These are phyloP conservation scores for Fraxinus quadrangulata DNA, from an alignment of 257 asterid species.

Conservation along the genomic window DNA sequence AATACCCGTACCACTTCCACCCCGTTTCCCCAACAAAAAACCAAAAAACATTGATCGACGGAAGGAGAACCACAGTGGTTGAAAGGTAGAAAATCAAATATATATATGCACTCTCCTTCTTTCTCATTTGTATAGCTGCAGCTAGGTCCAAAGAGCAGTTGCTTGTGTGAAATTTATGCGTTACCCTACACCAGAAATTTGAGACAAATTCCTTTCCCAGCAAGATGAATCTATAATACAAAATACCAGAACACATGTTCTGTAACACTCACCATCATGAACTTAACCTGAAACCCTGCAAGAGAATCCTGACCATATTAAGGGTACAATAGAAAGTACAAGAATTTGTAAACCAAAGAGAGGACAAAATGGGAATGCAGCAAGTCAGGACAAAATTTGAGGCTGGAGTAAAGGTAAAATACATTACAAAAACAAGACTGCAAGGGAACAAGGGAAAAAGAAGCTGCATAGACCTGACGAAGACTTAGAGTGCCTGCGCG, in stretches of 20 bases:
- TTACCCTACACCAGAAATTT: not conserved
- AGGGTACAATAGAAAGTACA: not conserved
- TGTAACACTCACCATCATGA: not conserved
- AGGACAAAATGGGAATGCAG: not conserved
- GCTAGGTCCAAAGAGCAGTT: not conserved
- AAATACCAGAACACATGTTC: not conserved
- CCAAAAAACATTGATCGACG: no score
- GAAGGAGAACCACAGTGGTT: no score
- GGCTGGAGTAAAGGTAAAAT: not conserved
- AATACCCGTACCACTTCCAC: not conserved
- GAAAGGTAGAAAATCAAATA: not conserved
- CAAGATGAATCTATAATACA: not conserved
- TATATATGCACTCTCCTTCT: not conserved
- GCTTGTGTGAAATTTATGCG: not conserved
- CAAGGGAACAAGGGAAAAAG: not conserved
- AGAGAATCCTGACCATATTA: not conserved
- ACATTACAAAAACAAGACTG: not conserved
- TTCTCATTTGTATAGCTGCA: not conserved
- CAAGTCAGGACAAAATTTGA: not conserved
- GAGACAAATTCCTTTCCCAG: not conserved
- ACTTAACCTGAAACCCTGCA: not conserved
- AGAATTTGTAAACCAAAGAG: not conserved
- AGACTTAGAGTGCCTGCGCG: constrained; percentile 94
- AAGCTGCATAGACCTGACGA: constrained; percentile 68
- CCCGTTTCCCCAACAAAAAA: not conserved